These are phyloP conservation scores for Neurospora tetrasperma DNA, from an alignment of 495 filamentous ascomycete species.

Conservation along the genomic window DNA sequence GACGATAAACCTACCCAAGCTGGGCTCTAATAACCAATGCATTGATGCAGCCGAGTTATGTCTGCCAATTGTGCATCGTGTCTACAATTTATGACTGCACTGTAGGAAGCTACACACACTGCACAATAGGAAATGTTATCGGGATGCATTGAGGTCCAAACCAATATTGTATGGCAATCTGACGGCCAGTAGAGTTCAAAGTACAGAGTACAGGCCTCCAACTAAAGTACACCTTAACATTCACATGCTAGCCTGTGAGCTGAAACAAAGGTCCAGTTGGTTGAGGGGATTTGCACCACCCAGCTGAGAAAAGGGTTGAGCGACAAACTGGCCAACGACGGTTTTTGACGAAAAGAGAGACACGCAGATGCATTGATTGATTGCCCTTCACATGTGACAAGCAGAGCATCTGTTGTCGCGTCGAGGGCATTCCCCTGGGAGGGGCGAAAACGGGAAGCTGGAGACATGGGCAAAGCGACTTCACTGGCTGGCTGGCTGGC, in stretches of 20 bases:
- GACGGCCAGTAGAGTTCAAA: too few species aligned
- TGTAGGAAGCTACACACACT: too few species aligned
- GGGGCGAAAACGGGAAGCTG: neutral
- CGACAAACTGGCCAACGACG: neutral
- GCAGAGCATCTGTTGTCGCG: too few species aligned
- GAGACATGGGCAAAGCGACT: neutral
- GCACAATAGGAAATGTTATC: too few species aligned
- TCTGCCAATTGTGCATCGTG: too few species aligned
- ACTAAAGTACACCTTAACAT: neutral
- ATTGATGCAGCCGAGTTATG: too few species aligned
- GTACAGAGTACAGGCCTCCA: too few species aligned
- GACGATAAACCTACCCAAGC: too few species aligned
- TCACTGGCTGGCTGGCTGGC: neutral
- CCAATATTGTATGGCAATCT: neutral
- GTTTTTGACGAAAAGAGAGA: neutral
- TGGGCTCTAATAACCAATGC: too few species aligned
- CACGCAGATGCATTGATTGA: neutral
- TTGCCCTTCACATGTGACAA: neutral
- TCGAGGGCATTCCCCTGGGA: neutral
- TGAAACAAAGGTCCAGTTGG: neutral
- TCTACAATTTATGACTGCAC: too few species aligned
- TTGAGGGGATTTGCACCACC: neutral
- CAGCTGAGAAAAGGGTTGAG: neutral
- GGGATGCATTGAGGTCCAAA: neutral
- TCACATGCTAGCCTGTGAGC: neutral